Conservation (phyloP, 1,139 yeast genomes). For the Protomyces lactucae-debilis region DNA sequence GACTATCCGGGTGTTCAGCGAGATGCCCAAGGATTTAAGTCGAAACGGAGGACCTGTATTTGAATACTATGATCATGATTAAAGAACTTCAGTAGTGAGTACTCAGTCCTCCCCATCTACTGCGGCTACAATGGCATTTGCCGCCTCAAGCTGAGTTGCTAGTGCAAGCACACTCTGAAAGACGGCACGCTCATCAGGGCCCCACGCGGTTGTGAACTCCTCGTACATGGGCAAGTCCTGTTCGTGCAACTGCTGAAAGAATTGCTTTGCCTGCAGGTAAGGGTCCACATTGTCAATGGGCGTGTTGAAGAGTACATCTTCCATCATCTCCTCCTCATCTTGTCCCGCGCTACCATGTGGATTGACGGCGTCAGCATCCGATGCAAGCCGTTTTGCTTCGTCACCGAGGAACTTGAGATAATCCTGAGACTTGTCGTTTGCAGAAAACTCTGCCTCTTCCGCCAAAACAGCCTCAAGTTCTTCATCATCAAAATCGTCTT, state of each 20-base stretch:
- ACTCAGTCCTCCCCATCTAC: no score
- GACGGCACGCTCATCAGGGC: slow-evolving; percentile 6
- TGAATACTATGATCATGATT: no score
- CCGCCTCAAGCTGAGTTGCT: slow-evolving; percentile 12
- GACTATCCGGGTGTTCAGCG: no score
- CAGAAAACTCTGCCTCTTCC: slow-evolving; percentile 41
- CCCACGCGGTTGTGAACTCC: slow-evolving; percentile 19
- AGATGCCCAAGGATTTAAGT: no score
- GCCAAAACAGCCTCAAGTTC: slow-evolving; percentile 29
- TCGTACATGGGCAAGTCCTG: slow-evolving; percentile 32
- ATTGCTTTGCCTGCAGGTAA: slow-evolving; percentile 49
- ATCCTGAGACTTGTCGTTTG: slow-evolving; percentile 31
- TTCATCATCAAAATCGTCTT: slow-evolving; percentile 46
- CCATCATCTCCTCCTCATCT: slow-evolving; percentile 47
- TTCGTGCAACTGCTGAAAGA: slow-evolving; percentile 41
- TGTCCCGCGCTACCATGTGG: slow-evolving; percentile 29
- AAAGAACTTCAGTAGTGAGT: no score
- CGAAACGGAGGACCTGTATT: no score
- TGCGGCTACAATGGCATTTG: background rate
- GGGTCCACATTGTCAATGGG: slow-evolving; percentile 72
- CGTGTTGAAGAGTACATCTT: slow-evolving; percentile 75
- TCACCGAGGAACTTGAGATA: slow-evolving; percentile 38
- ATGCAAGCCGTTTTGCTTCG: slow-evolving; percentile 35
- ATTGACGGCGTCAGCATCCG: slow-evolving; percentile 2
- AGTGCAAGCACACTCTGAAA: slow-evolving; percentile 23